Percentiles rank a stretch among this genome's conserved stretches.
These are phyloP conservation scores for Boletus pseudo-olivaceus DNA, from an alignment of 768 basidiomycete species.

Conservation along the genomic window DNA sequence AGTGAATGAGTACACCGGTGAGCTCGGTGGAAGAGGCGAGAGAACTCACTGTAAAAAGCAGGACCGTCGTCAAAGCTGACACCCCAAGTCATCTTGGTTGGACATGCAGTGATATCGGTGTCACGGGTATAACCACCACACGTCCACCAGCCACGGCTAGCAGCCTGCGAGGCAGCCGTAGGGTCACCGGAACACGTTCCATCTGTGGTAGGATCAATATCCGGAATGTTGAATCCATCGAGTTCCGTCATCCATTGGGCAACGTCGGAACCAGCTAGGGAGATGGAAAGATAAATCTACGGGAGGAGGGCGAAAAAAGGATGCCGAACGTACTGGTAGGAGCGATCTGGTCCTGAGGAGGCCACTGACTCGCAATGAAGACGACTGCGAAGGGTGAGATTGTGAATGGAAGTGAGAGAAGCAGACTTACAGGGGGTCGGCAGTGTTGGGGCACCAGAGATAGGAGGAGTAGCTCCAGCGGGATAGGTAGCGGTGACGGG, in stretches of 20 bases:
- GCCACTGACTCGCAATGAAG: constrained; percentile 52
- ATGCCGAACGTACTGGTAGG: constrained; percentile 46
- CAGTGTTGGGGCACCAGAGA: constrained; percentile 61
- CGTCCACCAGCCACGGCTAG: constrained; percentile 86
- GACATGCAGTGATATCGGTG: constrained; percentile 65
- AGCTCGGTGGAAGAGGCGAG: background rate
- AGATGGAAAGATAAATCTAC: background rate
- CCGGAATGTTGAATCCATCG: constrained; percentile 65
- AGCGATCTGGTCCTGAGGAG: constrained; percentile 57
- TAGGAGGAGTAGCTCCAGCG: constrained; percentile 58
- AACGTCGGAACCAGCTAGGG: constrained; percentile 45
- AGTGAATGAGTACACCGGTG: constrained; percentile 6
- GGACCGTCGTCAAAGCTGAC: constrained; percentile 90
- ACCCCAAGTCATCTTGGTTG: constrained; percentile 71
- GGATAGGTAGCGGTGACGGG: constrained; percentile 50
- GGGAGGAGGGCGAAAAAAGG: background rate
- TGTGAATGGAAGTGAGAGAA: background rate
- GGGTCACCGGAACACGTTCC: constrained; percentile 68
- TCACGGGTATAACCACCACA: constrained; percentile 67
- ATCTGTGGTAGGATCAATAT: constrained; percentile 56
- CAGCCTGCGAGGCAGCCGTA: constrained; percentile 49
- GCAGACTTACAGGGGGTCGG: constrained; percentile 56
- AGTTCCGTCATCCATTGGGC: constrained; percentile 73
- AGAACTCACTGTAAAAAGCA: constrained; percentile 65
- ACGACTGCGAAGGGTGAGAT: constrained; percentile 36